Conservation (phyloP, 2,329 filamentous ascomycete genomes). For the Talaromyces sp. region DNA sequence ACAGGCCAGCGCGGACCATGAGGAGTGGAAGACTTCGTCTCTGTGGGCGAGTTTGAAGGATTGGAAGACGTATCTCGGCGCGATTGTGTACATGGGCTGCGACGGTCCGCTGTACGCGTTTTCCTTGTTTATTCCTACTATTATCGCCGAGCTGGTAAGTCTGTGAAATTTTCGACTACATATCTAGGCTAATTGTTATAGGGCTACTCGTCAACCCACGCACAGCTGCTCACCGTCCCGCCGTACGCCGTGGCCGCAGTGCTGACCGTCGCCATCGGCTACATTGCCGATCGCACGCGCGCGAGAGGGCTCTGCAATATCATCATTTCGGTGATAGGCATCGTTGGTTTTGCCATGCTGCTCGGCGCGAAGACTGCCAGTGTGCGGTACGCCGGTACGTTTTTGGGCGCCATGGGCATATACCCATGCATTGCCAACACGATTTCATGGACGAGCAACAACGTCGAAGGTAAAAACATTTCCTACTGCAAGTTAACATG, state of each 20-base stretch:
- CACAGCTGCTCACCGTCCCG: constrained; percentile 69
- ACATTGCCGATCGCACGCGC: constrained; percentile 67
- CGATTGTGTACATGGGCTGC: constrained; percentile 72
- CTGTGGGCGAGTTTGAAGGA: constrained; percentile 69
- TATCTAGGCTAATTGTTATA: neutral
- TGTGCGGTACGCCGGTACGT: constrained; percentile 77
- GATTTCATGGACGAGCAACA: constrained; percentile 83
- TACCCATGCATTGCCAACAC: constrained; percentile 85
- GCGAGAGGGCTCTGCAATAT: constrained; percentile 80
- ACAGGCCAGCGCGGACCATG: constrained; percentile 68
- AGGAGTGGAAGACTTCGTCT: constrained; percentile 68
- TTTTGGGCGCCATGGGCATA: constrained; percentile 80
- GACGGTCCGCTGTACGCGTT: constrained; percentile 57
- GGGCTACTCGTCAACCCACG: constrained; percentile 50
- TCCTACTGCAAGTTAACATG: neutral
- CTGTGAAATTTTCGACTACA: neutral
- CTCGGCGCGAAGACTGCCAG: constrained; percentile 57
- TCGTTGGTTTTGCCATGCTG: constrained; percentile 75
- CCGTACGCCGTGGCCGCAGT: constrained; percentile 69
- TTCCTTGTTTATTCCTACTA: constrained; percentile 63
- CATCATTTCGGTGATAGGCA: constrained; percentile 60
- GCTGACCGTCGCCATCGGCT: constrained; percentile 66
- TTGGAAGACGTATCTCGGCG: constrained; percentile 76
- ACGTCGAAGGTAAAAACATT: constrained; percentile 55
- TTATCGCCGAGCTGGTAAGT: constrained; percentile 55